Conservation (phyloP, 257 asterid species). For the Haberlea rhodopensis region DNA sequence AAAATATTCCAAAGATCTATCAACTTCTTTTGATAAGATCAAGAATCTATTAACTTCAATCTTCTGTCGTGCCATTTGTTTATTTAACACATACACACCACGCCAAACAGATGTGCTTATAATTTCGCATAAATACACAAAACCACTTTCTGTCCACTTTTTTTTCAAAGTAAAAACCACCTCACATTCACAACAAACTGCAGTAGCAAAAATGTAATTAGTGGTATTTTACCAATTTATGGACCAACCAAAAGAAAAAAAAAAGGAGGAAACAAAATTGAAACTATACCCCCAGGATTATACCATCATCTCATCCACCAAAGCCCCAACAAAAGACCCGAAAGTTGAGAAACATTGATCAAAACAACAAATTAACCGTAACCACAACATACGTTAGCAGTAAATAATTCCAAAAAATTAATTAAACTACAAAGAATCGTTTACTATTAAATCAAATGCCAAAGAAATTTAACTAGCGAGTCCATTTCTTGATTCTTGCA, state of each 20-base stretch:
- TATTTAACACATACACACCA: neutral
- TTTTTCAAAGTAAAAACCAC: conserved; percentile 3
- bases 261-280: neutral
- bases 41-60: conserved; percentile 18
- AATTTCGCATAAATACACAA: conserved; percentile 9
- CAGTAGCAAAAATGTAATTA: neutral
- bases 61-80: neutral
- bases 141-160: conserved; percentile 1
- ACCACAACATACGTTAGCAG: neutral
- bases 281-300: neutral
- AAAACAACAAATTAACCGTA: conserved; percentile 1
- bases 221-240: neutral
- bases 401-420: conserved; percentile 14
- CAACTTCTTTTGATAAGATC: too few species aligned
- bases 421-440: neutral
- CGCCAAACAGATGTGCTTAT: conserved; percentile 9
- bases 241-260: neutral
- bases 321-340: conserved; percentile 18
- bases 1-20: conserved; percentile 5
- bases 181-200: conserved; percentile 17
- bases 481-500: too few species aligned
- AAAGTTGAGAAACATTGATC: conserved; percentile 7
- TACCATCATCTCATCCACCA: conserved; percentile 9
- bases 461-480: neutral
- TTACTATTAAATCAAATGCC: conserved; percentile 20